phyloP scores from a whole-genome alignment of 164 flowering plant genomes.

The Nymphaea colorata region DNA sequence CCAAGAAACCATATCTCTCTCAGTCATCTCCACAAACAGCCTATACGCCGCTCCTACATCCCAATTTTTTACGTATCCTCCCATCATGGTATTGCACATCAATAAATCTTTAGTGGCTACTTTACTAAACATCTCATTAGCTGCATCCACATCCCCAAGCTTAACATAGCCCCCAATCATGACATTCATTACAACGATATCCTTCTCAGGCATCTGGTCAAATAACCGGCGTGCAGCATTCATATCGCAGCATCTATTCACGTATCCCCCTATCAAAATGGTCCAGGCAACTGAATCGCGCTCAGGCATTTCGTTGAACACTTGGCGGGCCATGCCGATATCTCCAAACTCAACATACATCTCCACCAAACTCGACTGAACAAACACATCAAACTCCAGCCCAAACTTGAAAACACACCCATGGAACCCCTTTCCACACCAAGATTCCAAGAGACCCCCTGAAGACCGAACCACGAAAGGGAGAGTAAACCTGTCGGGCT shows the following conservation, averaged over 20 bases:
- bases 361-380: conserved; percentile 18
- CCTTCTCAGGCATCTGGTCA: conserved; percentile 13
- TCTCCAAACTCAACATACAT: conserved; percentile 11
- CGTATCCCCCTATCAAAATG: conserved; percentile 10
- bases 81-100: conserved; percentile 21
- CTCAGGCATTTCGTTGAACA: conserved; percentile 14
- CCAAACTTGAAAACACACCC: conserved; percentile 13
- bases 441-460: conserved; percentile 7
- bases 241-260: conserved; percentile 13
- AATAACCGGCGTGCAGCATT: conserved; percentile 17
- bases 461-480: conserved; percentile 23
- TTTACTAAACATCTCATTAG: conserved; percentile 27
- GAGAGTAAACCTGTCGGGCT: conserved; percentile 17
- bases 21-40: conserved; percentile 19
- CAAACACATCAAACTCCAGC: conserved; percentile 15
- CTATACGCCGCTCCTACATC: conserved; percentile 5
- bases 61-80: conserved; percentile 19
- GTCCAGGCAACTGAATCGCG: conserved; percentile 21
- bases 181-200: conserved; percentile 53
- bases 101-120: conserved; percentile 13
- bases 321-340: conserved; percentile 3
- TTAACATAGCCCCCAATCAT: conserved; percentile 71
- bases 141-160: conserved; percentile 29
- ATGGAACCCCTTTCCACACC: conserved; percentile 16
- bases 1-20: conserved; percentile 20